Percentiles rank a stretch among this genome's conserved stretches.
Conservation (phyloP, 129 eudicot species). For the Logfia minima region DNA sequence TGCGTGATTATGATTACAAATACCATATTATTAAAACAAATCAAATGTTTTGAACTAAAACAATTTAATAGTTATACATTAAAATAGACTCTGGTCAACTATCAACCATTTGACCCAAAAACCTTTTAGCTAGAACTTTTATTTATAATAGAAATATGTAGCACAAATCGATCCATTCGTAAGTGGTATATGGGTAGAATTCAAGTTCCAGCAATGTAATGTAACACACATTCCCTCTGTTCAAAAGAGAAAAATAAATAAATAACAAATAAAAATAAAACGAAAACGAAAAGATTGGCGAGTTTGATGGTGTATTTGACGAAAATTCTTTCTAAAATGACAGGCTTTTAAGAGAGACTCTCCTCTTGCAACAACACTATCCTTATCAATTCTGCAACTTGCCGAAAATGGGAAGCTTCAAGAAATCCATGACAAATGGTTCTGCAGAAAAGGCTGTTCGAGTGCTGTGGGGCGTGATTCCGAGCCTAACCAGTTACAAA, state of each 20-base stretch:
- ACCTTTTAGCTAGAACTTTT: too few relatives aligned
- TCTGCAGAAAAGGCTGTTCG: conserved; percentile 46
- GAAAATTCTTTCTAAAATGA: background rate
- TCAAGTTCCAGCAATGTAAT: too few relatives aligned
- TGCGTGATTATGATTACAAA: too few relatives aligned
- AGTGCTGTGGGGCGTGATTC: conserved; percentile 9
- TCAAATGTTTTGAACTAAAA: too few relatives aligned
- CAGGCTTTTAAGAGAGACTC: conserved; percentile 64
- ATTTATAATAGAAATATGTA: too few relatives aligned
- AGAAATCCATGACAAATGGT: conserved; percentile 52
- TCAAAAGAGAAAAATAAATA: background rate
- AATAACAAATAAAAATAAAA: too few relatives aligned
- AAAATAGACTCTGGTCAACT: too few relatives aligned
- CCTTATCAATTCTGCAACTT: conserved; percentile 49
- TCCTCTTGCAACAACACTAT: conserved; percentile 55
- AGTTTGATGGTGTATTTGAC: background rate
- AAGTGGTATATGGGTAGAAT: too few relatives aligned
- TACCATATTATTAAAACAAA: too few relatives aligned
- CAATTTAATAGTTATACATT: too few relatives aligned
- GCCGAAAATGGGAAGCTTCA: conserved; percentile 55
- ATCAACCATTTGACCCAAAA: too few relatives aligned
- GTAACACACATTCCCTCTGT: background rate
- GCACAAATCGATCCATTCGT: too few relatives aligned
- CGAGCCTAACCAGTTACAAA: conserved; percentile 50
- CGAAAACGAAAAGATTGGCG: background rate